Evolutionary conservation across 306 rosid genomes (phyloP).

Genomic region (Elaeagnus macrophylla): DNA sequence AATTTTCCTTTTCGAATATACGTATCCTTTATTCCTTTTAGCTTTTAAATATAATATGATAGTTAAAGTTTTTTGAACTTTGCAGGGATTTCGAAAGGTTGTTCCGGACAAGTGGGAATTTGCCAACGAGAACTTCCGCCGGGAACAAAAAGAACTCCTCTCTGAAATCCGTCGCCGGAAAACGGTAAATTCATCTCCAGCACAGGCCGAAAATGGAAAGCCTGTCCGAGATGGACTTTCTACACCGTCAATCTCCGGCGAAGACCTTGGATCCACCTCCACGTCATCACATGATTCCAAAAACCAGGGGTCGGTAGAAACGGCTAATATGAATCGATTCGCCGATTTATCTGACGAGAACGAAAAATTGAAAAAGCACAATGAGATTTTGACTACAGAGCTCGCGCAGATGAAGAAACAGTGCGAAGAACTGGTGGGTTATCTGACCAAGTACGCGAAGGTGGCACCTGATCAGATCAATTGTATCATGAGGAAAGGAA

Average conservation of each 20-base stretch:
- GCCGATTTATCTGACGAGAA: conserved; percentile 57
- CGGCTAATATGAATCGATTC: conserved; percentile 16
- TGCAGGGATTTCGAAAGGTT: conserved; percentile 71
- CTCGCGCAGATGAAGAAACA: conserved; percentile 61
- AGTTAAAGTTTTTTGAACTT: background rate
- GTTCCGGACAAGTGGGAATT: conserved; percentile 98
- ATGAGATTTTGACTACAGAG: conserved; percentile 52
- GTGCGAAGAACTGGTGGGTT: conserved; percentile 59
- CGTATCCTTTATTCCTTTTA: too few relatives aligned
- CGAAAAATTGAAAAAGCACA: conserved; percentile 65
- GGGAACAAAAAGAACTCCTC: conserved; percentile 58
- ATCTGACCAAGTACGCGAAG: conserved; percentile 41
- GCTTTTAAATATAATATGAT: background rate
- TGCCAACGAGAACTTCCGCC: conserved; percentile 72
- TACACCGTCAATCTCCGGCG: conserved; percentile 54
- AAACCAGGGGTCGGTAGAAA: conserved; percentile 63
- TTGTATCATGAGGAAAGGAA: conserved; percentile 41
- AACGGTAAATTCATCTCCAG: background rate
- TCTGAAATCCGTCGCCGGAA: conserved; percentile 69
- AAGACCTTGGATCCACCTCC: conserved; percentile 67
- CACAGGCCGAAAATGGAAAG: conserved; percentile 16
- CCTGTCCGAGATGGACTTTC: conserved; percentile 18
- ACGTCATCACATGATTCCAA: conserved; percentile 60
- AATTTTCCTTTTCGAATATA: too few relatives aligned
- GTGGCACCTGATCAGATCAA: conserved; percentile 72